Percentiles rank a stretch among this genome's conserved stretches.
Evolutionary conservation across 1,284 basidiomycete species (phyloP).

Genomic region (Trametes pubescens): DNA sequence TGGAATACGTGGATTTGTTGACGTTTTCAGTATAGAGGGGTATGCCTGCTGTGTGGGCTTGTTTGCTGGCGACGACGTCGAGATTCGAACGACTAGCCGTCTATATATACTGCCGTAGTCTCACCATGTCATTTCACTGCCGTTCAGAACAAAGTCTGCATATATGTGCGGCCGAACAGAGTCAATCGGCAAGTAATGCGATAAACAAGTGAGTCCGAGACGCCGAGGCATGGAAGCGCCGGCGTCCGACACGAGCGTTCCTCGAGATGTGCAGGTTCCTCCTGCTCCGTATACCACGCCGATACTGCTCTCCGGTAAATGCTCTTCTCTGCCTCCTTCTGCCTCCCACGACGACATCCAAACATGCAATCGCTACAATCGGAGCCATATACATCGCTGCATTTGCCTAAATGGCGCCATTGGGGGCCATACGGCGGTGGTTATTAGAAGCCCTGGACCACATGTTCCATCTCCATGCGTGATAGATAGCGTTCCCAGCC

Average conservation of each 20-base stretch:
- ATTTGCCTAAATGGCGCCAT: slow-evolving; percentile 3
- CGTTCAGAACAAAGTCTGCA: no score
- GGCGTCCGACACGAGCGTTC: not conserved
- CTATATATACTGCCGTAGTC: no score
- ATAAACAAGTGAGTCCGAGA: no score
- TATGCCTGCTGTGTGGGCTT: no score
- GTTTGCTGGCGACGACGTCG: no score
- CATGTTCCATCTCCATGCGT: slow-evolving; percentile 19
- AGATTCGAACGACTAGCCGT: no score
- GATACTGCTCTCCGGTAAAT: not conserved
- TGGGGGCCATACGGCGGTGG: slow-evolving; percentile 10
- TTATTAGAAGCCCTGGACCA: slow-evolving; percentile 25
- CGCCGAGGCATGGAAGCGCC: not conserved
- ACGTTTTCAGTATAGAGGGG: no score
- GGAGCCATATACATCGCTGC: not conserved
- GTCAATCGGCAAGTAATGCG: no score
- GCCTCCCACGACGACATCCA: slow-evolving; percentile 14
- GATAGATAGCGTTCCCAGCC: slow-evolving; percentile 10
- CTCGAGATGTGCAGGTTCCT: no score
- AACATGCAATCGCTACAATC: slow-evolving; percentile 3
- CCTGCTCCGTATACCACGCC: not conserved
- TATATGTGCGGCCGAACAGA: no score
- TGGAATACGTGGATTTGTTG: no score
- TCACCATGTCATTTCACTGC: no score
- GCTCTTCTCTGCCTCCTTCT: slow-evolving; percentile 5